Conservation (phyloP, 2,329 filamentous ascomycete species). For the Esteya vermicola region DNA sequence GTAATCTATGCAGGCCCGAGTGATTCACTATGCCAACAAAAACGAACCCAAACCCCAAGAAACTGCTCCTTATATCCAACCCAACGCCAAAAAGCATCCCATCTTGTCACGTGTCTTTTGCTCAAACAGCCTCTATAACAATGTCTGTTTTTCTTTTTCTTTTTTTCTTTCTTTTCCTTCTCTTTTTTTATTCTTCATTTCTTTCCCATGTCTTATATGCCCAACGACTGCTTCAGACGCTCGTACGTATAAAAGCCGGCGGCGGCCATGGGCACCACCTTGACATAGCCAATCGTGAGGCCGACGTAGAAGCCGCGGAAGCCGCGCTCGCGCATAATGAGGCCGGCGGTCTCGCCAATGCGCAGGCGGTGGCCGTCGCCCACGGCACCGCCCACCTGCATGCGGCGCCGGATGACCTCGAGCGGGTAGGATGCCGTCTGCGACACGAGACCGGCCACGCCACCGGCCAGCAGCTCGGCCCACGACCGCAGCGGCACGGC, state of each 20-base stretch:
- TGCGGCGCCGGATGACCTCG: slow-evolving; percentile 79
- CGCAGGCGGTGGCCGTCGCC: slow-evolving; percentile 71
- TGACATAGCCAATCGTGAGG: slow-evolving; percentile 86
- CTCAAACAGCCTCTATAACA: background rate
- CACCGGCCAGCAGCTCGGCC: slow-evolving; percentile 76
- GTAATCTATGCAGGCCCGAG: no score
- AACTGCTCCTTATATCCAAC: no score
- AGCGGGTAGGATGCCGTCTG: slow-evolving; percentile 90
- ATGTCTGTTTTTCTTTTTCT: background rate
- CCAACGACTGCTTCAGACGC: slow-evolving; percentile 46
- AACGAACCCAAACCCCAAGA: background rate
- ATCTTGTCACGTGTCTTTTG: background rate
- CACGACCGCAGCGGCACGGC: slow-evolving; percentile 64
- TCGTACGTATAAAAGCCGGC: slow-evolving; percentile 54
- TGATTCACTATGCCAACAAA: no score
- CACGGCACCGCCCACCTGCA: slow-evolving; percentile 93
- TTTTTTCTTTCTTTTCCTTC: background rate
- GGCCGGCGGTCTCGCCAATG: slow-evolving; percentile 62
- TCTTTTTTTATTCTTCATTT: background rate
- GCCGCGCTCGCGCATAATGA: slow-evolving; percentile 65
- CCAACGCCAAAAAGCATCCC: no score
- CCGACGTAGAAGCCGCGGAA: slow-evolving; percentile 81
- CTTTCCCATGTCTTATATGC: slow-evolving; percentile 36
- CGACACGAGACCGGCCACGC: slow-evolving; percentile 72
- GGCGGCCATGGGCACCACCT: slow-evolving; percentile 81